Evolutionary conservation across 148 eudicot species (phyloP), one percentile per base, ranked within the genome.

Genomic region (Fagopyrum homotropicum): DNA sequence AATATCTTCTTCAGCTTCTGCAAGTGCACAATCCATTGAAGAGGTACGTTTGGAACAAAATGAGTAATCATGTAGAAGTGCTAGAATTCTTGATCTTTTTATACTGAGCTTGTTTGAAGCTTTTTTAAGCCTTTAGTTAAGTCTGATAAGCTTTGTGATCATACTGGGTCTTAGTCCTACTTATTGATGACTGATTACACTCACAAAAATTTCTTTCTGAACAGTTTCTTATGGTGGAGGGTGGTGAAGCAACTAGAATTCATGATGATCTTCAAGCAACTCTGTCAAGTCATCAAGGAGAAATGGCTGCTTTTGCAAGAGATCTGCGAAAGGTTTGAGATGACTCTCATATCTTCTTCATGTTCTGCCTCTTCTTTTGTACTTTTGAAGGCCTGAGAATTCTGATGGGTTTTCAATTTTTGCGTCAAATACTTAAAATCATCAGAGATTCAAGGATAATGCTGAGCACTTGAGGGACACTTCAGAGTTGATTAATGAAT

Each of bases 231-330:
- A 81, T 82, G 7, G 85, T 77, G 26, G 99, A 89, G 79, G 88
- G 87, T 77, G 83, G 60, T 40, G 87, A 85, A 81, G 94, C 87
- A 48, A 84, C 82, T 71, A 83, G 87, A 43, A 81, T 92, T 72
- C 87, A 89, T 82, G 96, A 95, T 77, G 93, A 92, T 78, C 94
- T 95, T 76, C 97, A 89, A 69, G 80, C 87, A 60, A 79, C 88
- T 77, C 78, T 95, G 72, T 82, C 91, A 40, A 85, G 80, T 69
- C 97, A 92, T 54, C 96, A 92, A 84, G 92, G 90, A 72, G 97
- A 92, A 81, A 83, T 92, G 88, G 89, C 94, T 22, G 76, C 78
- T 49, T 95, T 92, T 79, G 91, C 99, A 5, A 87, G 97, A 72
- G 97, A 92, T 72, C 88, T 95, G 76, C 91, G 97, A 15, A 85